Evolutionary conservation across 257 asterid genomes (phyloP).

Genomic region (Fraxinus americana): DNA sequence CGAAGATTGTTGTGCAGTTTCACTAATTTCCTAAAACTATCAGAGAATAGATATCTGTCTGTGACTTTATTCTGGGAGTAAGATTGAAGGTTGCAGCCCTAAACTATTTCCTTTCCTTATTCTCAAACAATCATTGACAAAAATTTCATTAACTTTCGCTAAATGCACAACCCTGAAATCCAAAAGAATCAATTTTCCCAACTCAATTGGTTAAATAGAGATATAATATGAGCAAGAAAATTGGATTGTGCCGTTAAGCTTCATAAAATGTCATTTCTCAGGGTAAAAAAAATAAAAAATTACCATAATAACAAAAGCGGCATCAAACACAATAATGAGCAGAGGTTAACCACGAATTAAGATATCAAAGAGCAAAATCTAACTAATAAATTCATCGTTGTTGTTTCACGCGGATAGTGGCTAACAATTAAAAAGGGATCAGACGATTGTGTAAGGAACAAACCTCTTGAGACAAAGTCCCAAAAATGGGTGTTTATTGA

Average conservation of each 20-base stretch:
- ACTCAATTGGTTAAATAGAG: neutral
- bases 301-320: too few relatives aligned
- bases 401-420: too few relatives aligned
- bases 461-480: too few relatives aligned
- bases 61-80: neutral
- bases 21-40: neutral
- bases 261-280: neutral
- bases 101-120: neutral
- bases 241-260: neutral
- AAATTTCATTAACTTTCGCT: neutral
- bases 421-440: too few relatives aligned
- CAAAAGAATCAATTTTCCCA: neutral
- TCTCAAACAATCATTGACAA: neutral
- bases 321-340: too few relatives aligned
- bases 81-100: neutral
- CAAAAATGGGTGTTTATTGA: too few relatives aligned
- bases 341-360: neutral
- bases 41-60: neutral
- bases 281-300: too few relatives aligned
- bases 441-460: too few relatives aligned
- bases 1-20: neutral
- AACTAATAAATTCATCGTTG: neutral
- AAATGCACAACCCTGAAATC: neutral
- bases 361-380: too few relatives aligned
- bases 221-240: conserved; percentile 19